Evolutionary conservation across 805 yeast genomes (phyloP).

Genomic region (Candida suzukii): DNA sequence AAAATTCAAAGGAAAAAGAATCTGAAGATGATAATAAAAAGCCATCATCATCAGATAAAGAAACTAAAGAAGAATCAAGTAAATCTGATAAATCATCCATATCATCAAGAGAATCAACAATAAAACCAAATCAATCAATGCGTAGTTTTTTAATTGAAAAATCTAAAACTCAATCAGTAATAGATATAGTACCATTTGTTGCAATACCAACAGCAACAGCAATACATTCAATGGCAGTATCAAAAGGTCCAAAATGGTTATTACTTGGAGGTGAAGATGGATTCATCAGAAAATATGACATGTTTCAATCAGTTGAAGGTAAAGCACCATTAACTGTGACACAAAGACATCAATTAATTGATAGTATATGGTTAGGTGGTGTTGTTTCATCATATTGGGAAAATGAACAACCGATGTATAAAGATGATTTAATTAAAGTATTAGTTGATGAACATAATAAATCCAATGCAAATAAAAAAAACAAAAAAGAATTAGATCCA

Average conservation of each 20-base stretch:
- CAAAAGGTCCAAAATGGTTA: slow-evolving; percentile 78
- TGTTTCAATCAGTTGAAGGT: slow-evolving; percentile 79
- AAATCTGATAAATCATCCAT: background rate
- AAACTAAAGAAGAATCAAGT: slow-evolving; percentile 1
- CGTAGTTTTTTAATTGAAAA: slow-evolving; percentile 27
- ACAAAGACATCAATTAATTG: slow-evolving; percentile 84
- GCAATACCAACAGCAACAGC: slow-evolving; percentile 81
- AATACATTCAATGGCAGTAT: slow-evolving; percentile 69
- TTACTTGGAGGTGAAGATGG: slow-evolving; percentile 97
- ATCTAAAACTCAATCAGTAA: slow-evolving; percentile 44
- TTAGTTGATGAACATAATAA: slow-evolving; percentile 13
- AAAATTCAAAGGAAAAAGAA: slow-evolving; percentile 11
- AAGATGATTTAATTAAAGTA: slow-evolving; percentile 26
- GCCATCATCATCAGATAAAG: too few relatives aligned
- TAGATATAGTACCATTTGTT: slow-evolving; percentile 75
- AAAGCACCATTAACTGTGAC: slow-evolving; percentile 82
- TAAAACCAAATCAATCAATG: slow-evolving; percentile 6
- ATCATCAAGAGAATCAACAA: too few relatives aligned
- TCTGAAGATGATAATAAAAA: slow-evolving; percentile 3
- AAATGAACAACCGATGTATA: slow-evolving; percentile 77
- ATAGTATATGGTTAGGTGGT: slow-evolving; percentile 80
- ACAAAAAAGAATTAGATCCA: slow-evolving; percentile 15
- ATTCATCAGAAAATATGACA: slow-evolving; percentile 82
- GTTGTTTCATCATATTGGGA: slow-evolving; percentile 86
- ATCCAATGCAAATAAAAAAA: slow-evolving; percentile 8